Evolutionary conservation across 1,284 basidiomycete genomes (phyloP), one percentile per base, ranked within the genome.

Genomic region (Vanrija sp.): DNA sequence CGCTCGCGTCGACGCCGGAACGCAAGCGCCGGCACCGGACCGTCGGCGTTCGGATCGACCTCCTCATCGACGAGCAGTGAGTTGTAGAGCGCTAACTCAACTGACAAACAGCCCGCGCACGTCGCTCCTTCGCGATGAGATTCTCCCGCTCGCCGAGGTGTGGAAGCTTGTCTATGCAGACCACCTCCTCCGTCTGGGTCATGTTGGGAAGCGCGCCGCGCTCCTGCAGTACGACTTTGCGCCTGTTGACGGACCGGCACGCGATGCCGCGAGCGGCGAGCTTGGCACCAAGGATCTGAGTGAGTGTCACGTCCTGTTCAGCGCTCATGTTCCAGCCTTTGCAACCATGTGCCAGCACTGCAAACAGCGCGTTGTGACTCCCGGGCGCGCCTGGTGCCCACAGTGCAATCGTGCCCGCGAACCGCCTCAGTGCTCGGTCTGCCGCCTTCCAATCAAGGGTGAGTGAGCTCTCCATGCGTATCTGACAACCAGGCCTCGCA

Each of bases 391-490:
- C 36, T 25, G 15, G 12, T 52, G 51, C 41, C 14, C 39, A 2
- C 20, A 41, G 3, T 58, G 51, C 25, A 12, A n/a, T 35, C 23
- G 43, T 20, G 41, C 15, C 23, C 36, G 45, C 14, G 37, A 24
- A 18, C 14, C 44, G 27, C 51, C 57, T 25, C 22, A 59, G 52
- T 54, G 47, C 36, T 41, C 60, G 54, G 23, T 73, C 31, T 91
- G 89, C 70, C 81, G 88, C 39, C 78, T 89, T 18, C 86, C 88
- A 4, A 83, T 89, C 54, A 87, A 84, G 81, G 88, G 88, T 85
- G 61, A 42, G 80, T 72, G 7, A 12, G 0, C 25, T 20, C 22
- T 38, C 6, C 24, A 18, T 20, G 19, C 35, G 16, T 18, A 35
- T 22, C 53, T 60, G 23, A 53, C 37, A 31, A 12, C 8, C 57